Percentiles rank a stretch among this genome's conserved stretches.
Conservation (phyloP, 305 asterid genomes). For the Petunia hybrid region DNA sequence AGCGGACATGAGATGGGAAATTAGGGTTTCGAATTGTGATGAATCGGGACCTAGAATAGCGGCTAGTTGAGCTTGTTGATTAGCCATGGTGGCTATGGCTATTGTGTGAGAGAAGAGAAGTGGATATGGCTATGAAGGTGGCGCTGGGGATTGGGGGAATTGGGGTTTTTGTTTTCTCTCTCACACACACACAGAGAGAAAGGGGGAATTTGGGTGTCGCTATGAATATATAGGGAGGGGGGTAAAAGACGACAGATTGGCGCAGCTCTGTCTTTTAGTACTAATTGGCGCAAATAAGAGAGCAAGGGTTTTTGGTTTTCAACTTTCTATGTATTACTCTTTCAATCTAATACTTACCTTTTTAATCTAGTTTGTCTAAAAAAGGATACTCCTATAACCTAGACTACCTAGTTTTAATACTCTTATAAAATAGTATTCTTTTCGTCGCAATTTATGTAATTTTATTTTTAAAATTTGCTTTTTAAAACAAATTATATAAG, state of each 20-base stretch:
- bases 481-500: no score
- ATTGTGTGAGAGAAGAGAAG: slow-evolving; percentile 34
- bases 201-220: slow-evolving; percentile 21
- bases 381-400: no score
- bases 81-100: slow-evolving; percentile 51
- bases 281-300: no score
- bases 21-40: slow-evolving; percentile 71
- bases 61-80: slow-evolving; percentile 80
- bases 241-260: slow-evolving; percentile 24
- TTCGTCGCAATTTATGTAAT: no score
- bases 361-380: no score
- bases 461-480: no score
- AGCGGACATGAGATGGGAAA: slow-evolving; percentile 81
- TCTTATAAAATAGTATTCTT: no score
- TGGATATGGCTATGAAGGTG: slow-evolving; percentile 1
- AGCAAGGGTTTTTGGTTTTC: no score
- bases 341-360: no score
- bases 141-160: not conserved
- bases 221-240: slow-evolving; percentile 33
- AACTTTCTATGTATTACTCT: no score
- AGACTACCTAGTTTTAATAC: no score
- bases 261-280: not conserved
- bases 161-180: slow-evolving; percentile 32
- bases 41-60: slow-evolving; percentile 79
- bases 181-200: not conserved